Conservation (phyloP, 805 yeast species). For the Suhomyces xylopsoci region DNA sequence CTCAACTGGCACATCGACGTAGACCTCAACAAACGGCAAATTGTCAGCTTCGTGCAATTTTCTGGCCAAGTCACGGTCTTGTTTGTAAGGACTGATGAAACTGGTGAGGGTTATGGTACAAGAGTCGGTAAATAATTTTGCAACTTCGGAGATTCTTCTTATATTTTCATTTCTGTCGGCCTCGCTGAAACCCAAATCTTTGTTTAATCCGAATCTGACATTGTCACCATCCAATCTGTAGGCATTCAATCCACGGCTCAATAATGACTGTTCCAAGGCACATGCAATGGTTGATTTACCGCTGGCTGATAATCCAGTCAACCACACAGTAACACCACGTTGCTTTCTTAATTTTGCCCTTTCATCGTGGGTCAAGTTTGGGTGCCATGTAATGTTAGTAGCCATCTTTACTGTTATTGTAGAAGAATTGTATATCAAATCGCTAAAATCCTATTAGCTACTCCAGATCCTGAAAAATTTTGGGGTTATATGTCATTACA, state of each 20-base stretch:
- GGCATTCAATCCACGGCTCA: slow-evolving; percentile 66
- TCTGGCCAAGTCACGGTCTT: slow-evolving; percentile 83
- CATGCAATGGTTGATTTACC: slow-evolving; percentile 95
- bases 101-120: slow-evolving; percentile 84
- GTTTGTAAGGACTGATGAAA: slow-evolving; percentile 86
- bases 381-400: slow-evolving; percentile 95
- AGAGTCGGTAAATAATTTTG: slow-evolving; percentile 92
- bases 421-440: neutral
- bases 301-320: slow-evolving; percentile 92
- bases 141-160: slow-evolving; percentile 91
- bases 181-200: slow-evolving; percentile 91
- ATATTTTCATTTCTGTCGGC: slow-evolving; percentile 92
- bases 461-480: neutral
- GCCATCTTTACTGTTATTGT: slow-evolving; percentile 55
- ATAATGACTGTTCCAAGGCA: slow-evolving; percentile 80
- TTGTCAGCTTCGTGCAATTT: slow-evolving; percentile 72
- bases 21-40: slow-evolving; percentile 86
- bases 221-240: slow-evolving; percentile 95
- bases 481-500: slow-evolving; percentile 4
- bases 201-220: slow-evolving; percentile 90
- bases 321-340: slow-evolving; percentile 88
- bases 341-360: slow-evolving; percentile 71
- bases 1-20: slow-evolving; percentile 87
- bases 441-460: neutral
- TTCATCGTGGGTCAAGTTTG: slow-evolving; percentile 79